phyloP scores from a whole-genome alignment of 2,329 filamentous ascomycete species.

The Harringtonia lauricola region DNA sequence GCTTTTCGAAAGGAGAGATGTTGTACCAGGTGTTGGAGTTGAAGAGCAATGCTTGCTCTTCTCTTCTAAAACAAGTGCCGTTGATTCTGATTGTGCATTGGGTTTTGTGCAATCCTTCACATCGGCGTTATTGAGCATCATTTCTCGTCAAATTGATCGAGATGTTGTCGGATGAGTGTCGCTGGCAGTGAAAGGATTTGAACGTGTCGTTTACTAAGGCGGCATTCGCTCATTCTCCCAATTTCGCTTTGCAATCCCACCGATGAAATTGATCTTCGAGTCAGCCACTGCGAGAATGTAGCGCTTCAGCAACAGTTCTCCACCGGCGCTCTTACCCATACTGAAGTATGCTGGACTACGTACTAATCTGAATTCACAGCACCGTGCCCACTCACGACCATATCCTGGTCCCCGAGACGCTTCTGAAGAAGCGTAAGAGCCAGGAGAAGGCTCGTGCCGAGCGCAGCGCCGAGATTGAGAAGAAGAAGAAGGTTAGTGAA shows the following conservation, averaged over 20 bases:
- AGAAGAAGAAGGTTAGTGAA: slow-evolving; percentile 78
- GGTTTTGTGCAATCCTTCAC: too few species aligned
- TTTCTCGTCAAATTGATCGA: slow-evolving; percentile 40
- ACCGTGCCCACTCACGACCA: slow-evolving; percentile 89
- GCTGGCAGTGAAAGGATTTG: slow-evolving; percentile 6
- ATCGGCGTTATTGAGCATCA: slow-evolving; percentile 6
- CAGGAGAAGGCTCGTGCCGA: slow-evolving; percentile 98
- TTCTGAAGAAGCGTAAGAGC: slow-evolving; percentile 99
- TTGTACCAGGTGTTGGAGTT: slow-evolving; percentile 65
- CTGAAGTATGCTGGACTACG: slow-evolving; percentile 55
- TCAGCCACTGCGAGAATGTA: slow-evolving; percentile 85
- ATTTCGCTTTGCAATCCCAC: slow-evolving; percentile 45
- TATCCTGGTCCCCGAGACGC: slow-evolving; percentile 96
- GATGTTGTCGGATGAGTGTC: slow-evolving; percentile 70
- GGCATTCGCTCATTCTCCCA: not conserved
- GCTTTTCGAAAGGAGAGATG: slow-evolving; percentile 48
- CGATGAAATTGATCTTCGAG: slow-evolving; percentile 75
- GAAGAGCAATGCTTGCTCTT: slow-evolving; percentile 48
- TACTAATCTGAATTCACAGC: slow-evolving; percentile 70
- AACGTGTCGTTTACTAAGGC: not conserved
- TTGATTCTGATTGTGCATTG: slow-evolving; percentile 15
- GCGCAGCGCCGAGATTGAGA: slow-evolving; percentile 65
- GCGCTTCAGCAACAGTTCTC: slow-evolving; percentile 88
- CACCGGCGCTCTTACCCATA: slow-evolving; percentile 66
- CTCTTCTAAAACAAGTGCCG: slow-evolving; percentile 69